Base-by-base conservation (phyloP, 352 stramenopile species). In the Pythium utonaiense region DNA sequence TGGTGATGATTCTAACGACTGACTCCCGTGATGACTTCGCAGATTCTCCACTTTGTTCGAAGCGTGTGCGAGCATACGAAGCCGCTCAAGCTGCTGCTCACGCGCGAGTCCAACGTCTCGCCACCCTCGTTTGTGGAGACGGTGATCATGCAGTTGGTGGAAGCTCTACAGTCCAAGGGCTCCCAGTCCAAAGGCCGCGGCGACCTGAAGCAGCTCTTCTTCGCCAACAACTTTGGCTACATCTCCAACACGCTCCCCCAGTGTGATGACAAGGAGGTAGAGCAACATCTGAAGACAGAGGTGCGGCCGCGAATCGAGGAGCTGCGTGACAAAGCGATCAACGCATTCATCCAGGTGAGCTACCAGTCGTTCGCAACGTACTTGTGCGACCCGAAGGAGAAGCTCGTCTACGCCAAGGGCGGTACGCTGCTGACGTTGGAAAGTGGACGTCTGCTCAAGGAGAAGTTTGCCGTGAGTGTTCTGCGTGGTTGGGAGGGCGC, bases 141-240 rank as follows among this genome's bases (percentile, higher is more conserved):
- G 1, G 74, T 75, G 3, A 53, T 94, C 16, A 88, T 80, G 62
- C 83, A 94, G 53, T 64, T 94, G 3, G 68, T 89, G 6, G 77
- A 88, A 30, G 63, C 72, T 27, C 66, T 94, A 10, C 72, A 78
- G 45, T 44, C 64, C 12, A 91, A 88, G 47, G 77, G 62, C 10
- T 60, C 75, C 0, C 73, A 81, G 41, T 63, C 78, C 28, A 89
- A 88, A 66, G 74, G 69, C 2, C 76, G 80, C 59, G 61, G 66
- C 19, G 76, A 85, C 17, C 62, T 91, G 19, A 88, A 86, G 44
- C 73, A 80, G 17, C 69, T 98, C n/a, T 98, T 98, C 64, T 80
- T 98, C 25, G 85, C 93, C 40, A 98, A 98, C 75, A 98, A 98
- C 64, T 93, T 87, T 16, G 90, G 89, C 41, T 98, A 96, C 62